A percentile compares a stretch with the other conserved stretches of the same genome.
Evolutionary conservation across 257 asterid species (phyloP).

Genomic region (Rhazya stricta): DNA sequence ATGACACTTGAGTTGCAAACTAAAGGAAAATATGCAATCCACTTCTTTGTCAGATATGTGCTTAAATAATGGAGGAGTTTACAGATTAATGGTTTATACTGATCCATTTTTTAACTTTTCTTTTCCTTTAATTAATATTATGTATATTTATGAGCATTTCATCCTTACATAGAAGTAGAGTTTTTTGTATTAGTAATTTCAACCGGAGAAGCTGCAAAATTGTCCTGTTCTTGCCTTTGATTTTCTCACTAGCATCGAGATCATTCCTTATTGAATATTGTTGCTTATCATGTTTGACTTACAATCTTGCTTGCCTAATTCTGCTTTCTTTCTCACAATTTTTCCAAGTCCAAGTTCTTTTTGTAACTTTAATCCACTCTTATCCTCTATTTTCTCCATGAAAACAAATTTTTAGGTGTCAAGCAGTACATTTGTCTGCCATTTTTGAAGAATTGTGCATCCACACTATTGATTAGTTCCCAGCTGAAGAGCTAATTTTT

Average conservation of each 20-base stretch:
- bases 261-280: not conserved
- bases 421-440: constrained; percentile 96
- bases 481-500: too few species aligned
- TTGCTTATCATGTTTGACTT: constrained; percentile 2
- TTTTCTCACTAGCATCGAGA: not conserved
- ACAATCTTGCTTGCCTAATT: not conserved
- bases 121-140: not conserved
- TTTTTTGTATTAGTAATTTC: not conserved
- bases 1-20: not conserved
- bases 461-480: constrained; percentile 84
- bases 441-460: constrained; percentile 91
- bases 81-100: not conserved
- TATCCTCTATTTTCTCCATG: constrained; percentile 15
- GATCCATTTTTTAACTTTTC: not conserved
- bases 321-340: not conserved
- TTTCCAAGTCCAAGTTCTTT: not conserved
- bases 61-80: not conserved
- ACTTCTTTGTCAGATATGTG: not conserved
- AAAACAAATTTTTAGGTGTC: constrained; percentile 88
- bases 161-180: not conserved
- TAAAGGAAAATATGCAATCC: not conserved
- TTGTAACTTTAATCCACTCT: constrained; percentile 16
- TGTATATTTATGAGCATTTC: not conserved
- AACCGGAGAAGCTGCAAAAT: not conserved
- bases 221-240: not conserved